Base-by-base conservation (phyloP, 2,329 filamentous ascomycete species). In the Penicillium sp. region DNA sequence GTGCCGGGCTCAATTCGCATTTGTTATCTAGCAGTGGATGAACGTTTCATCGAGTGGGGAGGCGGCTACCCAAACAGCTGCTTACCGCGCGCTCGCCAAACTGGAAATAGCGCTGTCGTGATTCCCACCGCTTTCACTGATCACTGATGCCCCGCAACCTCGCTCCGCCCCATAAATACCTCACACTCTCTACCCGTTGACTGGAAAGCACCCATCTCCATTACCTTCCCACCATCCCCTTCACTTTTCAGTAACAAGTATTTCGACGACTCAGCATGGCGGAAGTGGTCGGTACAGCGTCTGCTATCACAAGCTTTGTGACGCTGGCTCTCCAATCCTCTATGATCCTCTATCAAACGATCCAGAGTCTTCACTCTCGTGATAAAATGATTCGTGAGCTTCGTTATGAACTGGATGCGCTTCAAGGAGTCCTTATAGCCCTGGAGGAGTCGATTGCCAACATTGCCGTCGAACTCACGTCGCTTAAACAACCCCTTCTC, bases 301-400 rank as follows among this genome's bases (percentile, higher is more conserved):
- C 30, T 33, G 37, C 37, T 17, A 29, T 41, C 14, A 9, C 32
- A 4, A 25, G 17, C 26, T 35, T 41, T 4, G 32, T 32, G 15
- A 31, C 33, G 4, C 33, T 41, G 14, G 39, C 39, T 14, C 33
- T 41, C 13, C 15, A 41, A 20, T 23, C 18, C 6, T 20, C 32
- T 32, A 11, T 35, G 4, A 18, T 16, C 18, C 33, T 41, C 25
- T 41, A 36, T 10, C 26, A 36, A 23, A 41, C 33, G 19, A 31
- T 41, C 25, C 26, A 41, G 32, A 41, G 39, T 21, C 39, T 41
- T 17, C 33, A 36, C 4, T 36, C 32, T 10, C 32, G 32, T 13
- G 39, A 41, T 8, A 41, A 41, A 28, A 15, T 36, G 11, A 41
- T 41, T 19, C 26, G 33, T 23, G 33, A 36, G 15, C 39, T 41